Conservation (phyloP, 495 filamentous ascomycete genomes). For the Wilcoxina mikolae region DNA sequence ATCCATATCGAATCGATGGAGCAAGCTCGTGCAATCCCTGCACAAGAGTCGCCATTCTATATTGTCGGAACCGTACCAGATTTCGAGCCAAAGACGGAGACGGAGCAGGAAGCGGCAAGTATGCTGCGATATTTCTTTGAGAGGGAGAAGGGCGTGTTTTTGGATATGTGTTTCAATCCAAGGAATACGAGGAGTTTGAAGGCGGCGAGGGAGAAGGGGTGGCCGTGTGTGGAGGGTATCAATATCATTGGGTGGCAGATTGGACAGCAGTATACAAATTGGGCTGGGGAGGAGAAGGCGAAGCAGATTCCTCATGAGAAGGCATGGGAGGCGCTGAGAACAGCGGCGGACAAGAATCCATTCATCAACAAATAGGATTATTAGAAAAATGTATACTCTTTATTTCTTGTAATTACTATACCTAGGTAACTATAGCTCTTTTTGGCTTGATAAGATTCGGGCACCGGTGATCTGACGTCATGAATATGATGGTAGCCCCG, state of each 20-base stretch:
- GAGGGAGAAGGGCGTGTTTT: slow-evolving; percentile 10
- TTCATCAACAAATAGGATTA: slow-evolving; percentile 14
- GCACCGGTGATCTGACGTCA: too few species aligned
- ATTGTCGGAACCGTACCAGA: slow-evolving; percentile 27
- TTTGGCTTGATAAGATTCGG: too few species aligned
- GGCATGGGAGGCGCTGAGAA: slow-evolving; percentile 13
- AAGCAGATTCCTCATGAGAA: slow-evolving; percentile 7
- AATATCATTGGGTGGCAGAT: slow-evolving; percentile 18
- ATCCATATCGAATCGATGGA: slow-evolving; percentile 41
- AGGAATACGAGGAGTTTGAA: slow-evolving; percentile 20
- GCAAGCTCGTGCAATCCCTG: slow-evolving; percentile 35
- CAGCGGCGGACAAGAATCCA: slow-evolving; percentile 9
- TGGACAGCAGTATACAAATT: slow-evolving; percentile 10
- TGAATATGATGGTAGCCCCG: too few species aligned
- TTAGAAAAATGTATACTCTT: too few species aligned
- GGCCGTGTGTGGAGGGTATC: slow-evolving; percentile 14
- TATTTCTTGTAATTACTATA: too few species aligned
- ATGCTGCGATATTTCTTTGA: slow-evolving; percentile 7
- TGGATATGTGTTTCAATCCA: slow-evolving; percentile 30
- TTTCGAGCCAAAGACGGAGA: slow-evolving; percentile 22
- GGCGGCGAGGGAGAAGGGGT: slow-evolving; percentile 8
- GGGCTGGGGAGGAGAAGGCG: slow-evolving; percentile 10
- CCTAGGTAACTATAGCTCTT: too few species aligned
- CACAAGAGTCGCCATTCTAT: slow-evolving; percentile 12
- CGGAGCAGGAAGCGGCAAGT: slow-evolving; percentile 11